A percentile compares a stretch with the other conserved stretches of the same genome.
Conservation (phyloP, 306 rosid genomes). For the Neltuma alba region DNA sequence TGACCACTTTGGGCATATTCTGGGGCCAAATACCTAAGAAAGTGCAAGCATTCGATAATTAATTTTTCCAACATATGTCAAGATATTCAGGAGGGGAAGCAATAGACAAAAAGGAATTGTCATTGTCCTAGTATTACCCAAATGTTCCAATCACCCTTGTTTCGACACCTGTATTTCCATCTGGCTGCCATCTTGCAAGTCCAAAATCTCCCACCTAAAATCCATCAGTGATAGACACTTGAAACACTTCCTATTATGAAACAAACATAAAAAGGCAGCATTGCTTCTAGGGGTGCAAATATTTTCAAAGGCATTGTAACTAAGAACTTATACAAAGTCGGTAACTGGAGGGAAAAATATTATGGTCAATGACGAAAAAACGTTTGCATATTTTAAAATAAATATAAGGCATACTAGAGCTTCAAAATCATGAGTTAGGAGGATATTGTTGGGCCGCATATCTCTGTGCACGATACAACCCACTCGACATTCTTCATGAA, state of each 20-base stretch:
- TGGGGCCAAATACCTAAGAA: constrained; percentile 86
- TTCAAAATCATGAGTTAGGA: constrained; percentile 97
- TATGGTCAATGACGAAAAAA: constrained; percentile 21
- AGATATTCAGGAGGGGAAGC: not conserved
- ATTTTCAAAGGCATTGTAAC: not conserved
- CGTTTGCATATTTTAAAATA: not conserved
- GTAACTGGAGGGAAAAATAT: not conserved
- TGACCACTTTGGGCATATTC: constrained; percentile 98
- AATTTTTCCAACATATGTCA: constrained; percentile 11
- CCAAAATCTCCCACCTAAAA: constrained; percentile 99
- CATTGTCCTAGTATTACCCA: constrained; percentile 54
- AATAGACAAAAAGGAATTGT: constrained; percentile 2
- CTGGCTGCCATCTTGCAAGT: constrained; percentile 98
- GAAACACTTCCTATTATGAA: constrained; percentile 26
- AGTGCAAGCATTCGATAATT: constrained; percentile 12
- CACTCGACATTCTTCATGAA: constrained; percentile 98
- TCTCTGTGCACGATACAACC: constrained; percentile 99
- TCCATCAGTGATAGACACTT: constrained; percentile 31
- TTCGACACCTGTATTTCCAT: constrained; percentile 88
- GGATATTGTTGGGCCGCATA: constrained; percentile 93
- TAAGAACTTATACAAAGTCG: not conserved
- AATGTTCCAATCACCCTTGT: constrained; percentile 95
- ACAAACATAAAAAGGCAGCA: constrained; percentile 25
- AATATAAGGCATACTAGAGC: constrained; percentile 67
- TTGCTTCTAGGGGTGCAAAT: not conserved